Percentiles rank a stretch among this genome's conserved stretches.
Conservation (phyloP, 75 land plant species). For the Picea sitchensis region DNA sequence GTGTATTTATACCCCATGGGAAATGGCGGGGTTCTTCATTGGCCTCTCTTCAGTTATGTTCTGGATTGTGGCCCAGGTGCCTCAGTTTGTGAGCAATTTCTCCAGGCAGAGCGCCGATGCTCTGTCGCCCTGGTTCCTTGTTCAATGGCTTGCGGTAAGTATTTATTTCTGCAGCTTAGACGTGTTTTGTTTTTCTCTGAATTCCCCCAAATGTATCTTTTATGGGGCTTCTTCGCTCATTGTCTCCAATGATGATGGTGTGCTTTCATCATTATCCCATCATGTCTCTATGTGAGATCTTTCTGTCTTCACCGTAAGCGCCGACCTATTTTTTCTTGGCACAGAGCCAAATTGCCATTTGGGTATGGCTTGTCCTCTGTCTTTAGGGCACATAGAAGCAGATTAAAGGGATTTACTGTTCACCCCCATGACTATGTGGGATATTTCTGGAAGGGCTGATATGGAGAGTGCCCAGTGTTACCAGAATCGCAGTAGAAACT, state of each 20-base stretch:
- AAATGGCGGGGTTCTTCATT: constrained; percentile 21
- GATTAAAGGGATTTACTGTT: too few relatives aligned
- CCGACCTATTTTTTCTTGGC: not conserved
- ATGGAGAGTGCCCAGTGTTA: too few relatives aligned
- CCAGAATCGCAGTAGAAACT: too few relatives aligned
- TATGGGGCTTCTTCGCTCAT: not conserved
- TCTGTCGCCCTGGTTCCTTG: constrained; percentile 39
- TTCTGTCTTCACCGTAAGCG: not conserved
- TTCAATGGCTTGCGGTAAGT: constrained; percentile 40
- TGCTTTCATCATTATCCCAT: not conserved
- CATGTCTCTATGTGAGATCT: not conserved
- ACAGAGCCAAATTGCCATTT: not conserved
- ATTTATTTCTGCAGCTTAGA: not conserved
- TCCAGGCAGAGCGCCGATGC: constrained; percentile 32
- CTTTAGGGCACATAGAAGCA: too few relatives aligned
- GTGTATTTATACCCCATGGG: constrained; percentile 34
- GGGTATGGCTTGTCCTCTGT: too few relatives aligned
- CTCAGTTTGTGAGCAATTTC: constrained; percentile 33
- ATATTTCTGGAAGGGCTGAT: too few relatives aligned
- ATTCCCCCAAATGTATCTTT: too few relatives aligned
- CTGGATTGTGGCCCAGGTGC: constrained; percentile 38
- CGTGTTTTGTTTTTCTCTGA: too few relatives aligned
- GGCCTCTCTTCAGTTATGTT: constrained; percentile 33
- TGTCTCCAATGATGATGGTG: not conserved
- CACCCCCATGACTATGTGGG: too few relatives aligned